Conservation (phyloP, 345 rosid species). For the Eutrema japonicum region DNA sequence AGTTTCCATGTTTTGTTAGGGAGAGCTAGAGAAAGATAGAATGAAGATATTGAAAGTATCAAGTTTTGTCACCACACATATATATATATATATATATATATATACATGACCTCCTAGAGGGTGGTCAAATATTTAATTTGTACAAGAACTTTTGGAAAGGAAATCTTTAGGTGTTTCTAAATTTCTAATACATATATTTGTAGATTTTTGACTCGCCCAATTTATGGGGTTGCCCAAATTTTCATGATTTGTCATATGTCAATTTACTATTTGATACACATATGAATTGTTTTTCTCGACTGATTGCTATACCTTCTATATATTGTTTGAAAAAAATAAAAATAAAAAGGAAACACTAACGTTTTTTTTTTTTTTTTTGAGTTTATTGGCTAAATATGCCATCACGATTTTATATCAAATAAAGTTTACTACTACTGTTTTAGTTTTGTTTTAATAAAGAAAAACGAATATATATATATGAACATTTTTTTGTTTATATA, state of each 20-base stretch:
- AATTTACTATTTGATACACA: not conserved
- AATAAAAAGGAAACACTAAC: too few species aligned
- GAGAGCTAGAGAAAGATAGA: constrained; percentile 9
- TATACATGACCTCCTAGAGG: constrained; percentile 32
- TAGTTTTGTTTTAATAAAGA: not conserved
- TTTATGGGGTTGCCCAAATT: not conserved
- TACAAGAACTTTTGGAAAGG: not conserved
- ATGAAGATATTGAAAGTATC: constrained; percentile 17
- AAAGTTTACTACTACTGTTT: not conserved
- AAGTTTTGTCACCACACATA: constrained; percentile 20
- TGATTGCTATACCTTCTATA: not conserved
- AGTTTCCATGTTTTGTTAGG: constrained; percentile 29
- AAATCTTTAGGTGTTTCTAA: not conserved
- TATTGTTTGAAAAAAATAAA: not conserved
- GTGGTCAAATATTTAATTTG: constrained; percentile 3
- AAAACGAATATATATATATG: not conserved
- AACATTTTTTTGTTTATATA: not conserved
- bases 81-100: constrained; percentile 5
- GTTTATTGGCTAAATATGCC: not conserved
- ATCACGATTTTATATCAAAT: not conserved
- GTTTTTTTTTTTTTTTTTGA: not conserved
- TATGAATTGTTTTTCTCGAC: constrained; percentile 9
- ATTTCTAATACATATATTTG: not conserved
- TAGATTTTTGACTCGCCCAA: constrained; percentile 9
- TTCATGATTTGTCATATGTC: constrained; percentile 8